Evolutionary conservation across 768 basidiomycete species (phyloP).

Genomic region (Mycena pura): DNA sequence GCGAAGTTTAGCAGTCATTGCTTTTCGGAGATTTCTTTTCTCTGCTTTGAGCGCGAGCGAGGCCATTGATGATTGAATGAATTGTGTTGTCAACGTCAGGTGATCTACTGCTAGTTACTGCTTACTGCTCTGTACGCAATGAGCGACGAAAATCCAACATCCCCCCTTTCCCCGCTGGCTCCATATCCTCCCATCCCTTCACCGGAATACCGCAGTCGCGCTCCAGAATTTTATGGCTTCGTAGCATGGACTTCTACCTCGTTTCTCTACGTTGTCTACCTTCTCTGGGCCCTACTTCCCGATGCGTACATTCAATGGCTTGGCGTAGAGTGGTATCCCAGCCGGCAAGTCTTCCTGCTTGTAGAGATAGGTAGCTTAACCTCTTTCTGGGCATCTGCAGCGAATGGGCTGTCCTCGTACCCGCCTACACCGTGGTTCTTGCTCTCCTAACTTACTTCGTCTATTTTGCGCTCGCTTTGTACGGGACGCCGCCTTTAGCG

Average conservation of each 20-base stretch:
- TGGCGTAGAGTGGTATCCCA: conserved; percentile 90
- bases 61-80: neutral
- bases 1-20: conserved; percentile 52
- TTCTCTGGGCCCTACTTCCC: conserved; percentile 84
- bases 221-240: conserved; percentile 91
- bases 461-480: conserved; percentile 79
- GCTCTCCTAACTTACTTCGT: conserved; percentile 78
- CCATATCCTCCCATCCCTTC: conserved; percentile 45
- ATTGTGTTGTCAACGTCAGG: no score
- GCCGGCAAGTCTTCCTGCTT: conserved; percentile 57
- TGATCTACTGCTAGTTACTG: no score
- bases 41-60: conserved; percentile 45
- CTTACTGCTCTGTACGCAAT: neutral
- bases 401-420: conserved; percentile 86
- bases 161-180: conserved; percentile 52
- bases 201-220: conserved; percentile 63
- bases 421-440: conserved; percentile 75
- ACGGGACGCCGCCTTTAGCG: conserved; percentile 71
- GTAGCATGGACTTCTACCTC: conserved; percentile 84
- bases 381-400: conserved; percentile 45
- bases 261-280: conserved; percentile 69
- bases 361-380: conserved; percentile 1
- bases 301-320: conserved; percentile 68
- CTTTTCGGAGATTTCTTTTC: conserved; percentile 63
- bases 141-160: conserved; percentile 41